Evolutionary conservation across 108 stramenopile genomes (phyloP).

Genomic region (Bacterosira constricta): DNA sequence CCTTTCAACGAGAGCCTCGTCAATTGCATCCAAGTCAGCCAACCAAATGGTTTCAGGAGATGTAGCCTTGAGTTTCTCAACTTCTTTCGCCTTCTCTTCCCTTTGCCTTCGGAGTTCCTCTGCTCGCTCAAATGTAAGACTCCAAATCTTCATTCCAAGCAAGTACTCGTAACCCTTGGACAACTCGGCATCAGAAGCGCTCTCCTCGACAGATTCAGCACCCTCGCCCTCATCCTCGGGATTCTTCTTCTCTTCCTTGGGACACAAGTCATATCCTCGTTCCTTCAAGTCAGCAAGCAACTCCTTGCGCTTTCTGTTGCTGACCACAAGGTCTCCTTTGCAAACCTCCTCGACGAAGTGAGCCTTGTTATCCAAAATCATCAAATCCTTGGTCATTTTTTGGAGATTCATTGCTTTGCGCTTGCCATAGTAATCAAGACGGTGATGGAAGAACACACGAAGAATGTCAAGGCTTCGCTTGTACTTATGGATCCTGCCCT

Average conservation of each 20-base stretch:
- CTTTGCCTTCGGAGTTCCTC: conserved; percentile 86
- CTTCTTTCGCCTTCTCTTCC: conserved; percentile 80
- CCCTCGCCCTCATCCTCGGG: conserved; percentile 58
- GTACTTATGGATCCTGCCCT: conserved; percentile 89
- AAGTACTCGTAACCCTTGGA: conserved; percentile 98
- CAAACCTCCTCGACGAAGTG: conserved; percentile 97
- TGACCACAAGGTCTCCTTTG: conserved; percentile 87
- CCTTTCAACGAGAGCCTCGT: conserved; percentile 85
- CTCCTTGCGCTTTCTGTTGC: conserved; percentile 91
- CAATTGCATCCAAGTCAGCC: conserved; percentile 93
- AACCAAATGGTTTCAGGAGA: conserved; percentile 89
- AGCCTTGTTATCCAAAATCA: conserved; percentile 94
- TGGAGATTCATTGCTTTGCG: conserved; percentile 83
- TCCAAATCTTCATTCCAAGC: conserved; percentile 98
- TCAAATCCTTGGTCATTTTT: conserved; percentile 71
- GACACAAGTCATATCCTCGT: conserved; percentile 87
- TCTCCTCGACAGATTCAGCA: conserved; percentile 58
- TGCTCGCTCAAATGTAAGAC: conserved; percentile 96
- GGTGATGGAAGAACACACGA: conserved; percentile 84
- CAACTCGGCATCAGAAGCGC: conserved; percentile 60
- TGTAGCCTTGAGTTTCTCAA: conserved; percentile 81
- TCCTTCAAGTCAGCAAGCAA: conserved; percentile 84
- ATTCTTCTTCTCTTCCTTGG: conserved; percentile 52
- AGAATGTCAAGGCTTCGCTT: conserved; percentile 75
- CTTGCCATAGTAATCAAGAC: conserved; percentile 89